Conservation (phyloP, 176 grass and related monocot genomes). For the Carex pumila region DNA sequence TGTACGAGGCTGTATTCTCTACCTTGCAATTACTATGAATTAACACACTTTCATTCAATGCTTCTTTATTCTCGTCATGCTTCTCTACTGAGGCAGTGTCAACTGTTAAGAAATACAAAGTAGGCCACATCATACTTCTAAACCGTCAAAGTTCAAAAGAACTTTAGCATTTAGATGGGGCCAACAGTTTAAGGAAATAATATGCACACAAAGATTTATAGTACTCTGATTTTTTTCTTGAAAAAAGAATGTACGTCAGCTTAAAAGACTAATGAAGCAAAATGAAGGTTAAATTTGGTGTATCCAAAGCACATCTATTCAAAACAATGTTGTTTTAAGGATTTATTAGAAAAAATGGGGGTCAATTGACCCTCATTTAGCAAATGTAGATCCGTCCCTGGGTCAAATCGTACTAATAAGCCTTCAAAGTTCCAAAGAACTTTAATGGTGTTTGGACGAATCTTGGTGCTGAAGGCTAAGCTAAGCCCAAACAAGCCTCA, state of each 20-base stretch:
- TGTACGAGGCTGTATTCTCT: background rate
- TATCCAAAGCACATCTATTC: background rate
- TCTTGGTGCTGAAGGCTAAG: background rate
- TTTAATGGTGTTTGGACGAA: background rate
- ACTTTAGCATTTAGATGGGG: background rate
- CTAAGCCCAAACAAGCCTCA: background rate
- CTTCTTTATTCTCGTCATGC: background rate
- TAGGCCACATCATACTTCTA: background rate
- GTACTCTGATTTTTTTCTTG: background rate
- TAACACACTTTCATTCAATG: background rate
- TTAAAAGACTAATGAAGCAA: background rate
- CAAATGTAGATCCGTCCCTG: background rate
- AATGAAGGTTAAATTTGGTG: background rate
- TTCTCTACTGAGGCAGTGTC: background rate
- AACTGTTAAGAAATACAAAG: background rate
- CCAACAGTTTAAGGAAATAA: background rate
- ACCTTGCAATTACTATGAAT: background rate
- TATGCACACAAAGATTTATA: background rate
- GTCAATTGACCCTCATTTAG: background rate
- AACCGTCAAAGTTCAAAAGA: background rate
- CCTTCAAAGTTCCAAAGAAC: background rate
- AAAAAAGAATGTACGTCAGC: background rate
- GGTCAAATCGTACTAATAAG: background rate
- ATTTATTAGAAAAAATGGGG: background rate
- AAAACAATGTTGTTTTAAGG: background rate